Evolutionary conservation across 176 grass and related monocot genomes (phyloP).

Genomic region (Ampelocalamus luodianensis): DNA sequence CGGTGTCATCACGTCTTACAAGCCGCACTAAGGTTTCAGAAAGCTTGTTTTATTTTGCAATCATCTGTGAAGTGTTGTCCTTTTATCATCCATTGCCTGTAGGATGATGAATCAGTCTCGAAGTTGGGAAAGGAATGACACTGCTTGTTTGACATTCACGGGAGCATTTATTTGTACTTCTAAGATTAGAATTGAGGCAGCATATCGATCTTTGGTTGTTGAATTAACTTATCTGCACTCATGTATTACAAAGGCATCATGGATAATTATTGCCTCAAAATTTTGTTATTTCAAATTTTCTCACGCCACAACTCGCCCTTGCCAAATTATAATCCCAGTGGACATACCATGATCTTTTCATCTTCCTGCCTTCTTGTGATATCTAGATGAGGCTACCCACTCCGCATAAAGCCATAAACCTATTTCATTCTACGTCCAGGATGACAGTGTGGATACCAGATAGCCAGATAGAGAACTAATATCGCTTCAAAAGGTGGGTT

Average conservation of each 20-base stretch:
- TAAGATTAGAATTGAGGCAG: conserved; percentile 3
- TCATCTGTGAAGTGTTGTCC: not conserved
- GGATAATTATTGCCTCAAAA: not conserved
- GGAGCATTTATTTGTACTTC: conserved; percentile 47
- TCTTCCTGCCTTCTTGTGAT: not conserved
- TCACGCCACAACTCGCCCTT: not conserved
- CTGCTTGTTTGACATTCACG: conserved; percentile 4
- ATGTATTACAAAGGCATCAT: conserved; percentile 6
- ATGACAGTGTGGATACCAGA: not conserved
- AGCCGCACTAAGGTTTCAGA: not conserved
- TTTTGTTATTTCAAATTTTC: not conserved
- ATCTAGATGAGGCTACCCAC: not conserved
- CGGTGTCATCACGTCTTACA: not conserved
- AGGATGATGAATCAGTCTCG: not conserved
- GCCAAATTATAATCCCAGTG: not conserved
- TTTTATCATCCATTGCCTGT: conserved; percentile 23
- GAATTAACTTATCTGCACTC: not conserved
- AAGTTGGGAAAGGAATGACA: not conserved
- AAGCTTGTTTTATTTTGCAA: not conserved
- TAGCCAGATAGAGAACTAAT: not conserved
- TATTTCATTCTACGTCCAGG: not conserved
- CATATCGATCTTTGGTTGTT: conserved; percentile 4
- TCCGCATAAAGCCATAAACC: not conserved
- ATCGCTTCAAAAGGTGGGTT: not conserved
- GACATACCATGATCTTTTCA: not conserved